Evolutionary conservation across 108 stramenopile species (phyloP).

Genomic region (Skeletonema marinoi): DNA sequence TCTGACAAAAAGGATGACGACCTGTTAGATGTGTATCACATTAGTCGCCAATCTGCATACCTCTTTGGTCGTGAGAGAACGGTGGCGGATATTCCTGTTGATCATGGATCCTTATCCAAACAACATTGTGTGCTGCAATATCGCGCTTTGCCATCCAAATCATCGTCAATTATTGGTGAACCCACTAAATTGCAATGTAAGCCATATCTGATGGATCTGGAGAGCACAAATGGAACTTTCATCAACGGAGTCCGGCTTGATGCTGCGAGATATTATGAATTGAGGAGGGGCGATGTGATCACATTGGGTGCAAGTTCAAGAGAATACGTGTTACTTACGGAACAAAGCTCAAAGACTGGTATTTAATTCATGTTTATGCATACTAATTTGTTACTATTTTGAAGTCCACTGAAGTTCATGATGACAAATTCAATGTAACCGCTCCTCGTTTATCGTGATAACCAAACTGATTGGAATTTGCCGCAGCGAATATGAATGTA

Average conservation of each 20-base stretch:
- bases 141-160: slow-evolving; percentile 62
- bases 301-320: slow-evolving; percentile 88
- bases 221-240: slow-evolving; percentile 94
- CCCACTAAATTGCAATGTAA: slow-evolving; percentile 55
- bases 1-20: slow-evolving; percentile 33
- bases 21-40: slow-evolving; percentile 79
- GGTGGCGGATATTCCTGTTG: slow-evolving; percentile 88
- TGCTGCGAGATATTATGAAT: slow-evolving; percentile 93
- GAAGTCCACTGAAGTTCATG: neutral
- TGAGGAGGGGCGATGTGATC: slow-evolving; percentile 91
- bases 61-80: slow-evolving; percentile 89
- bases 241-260: slow-evolving; percentile 91
- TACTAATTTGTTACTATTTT: neutral
- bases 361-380: slow-evolving; percentile 7
- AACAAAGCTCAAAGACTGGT: slow-evolving; percentile 46
- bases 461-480: slow-evolving; percentile 42
- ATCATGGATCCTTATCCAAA: slow-evolving; percentile 83
- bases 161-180: slow-evolving; percentile 8
- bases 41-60: slow-evolving; percentile 91
- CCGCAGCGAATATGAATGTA: slow-evolving; percentile 49
- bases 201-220: slow-evolving; percentile 98
- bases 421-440: neutral
- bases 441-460: slow-evolving; percentile 47
- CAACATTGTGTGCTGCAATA: slow-evolving; percentile 99
- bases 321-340: slow-evolving; percentile 95